Evolutionary conservation across 2,329 filamentous ascomycete genomes (phyloP).

Genomic region (Aspergillus uvarum): DNA sequence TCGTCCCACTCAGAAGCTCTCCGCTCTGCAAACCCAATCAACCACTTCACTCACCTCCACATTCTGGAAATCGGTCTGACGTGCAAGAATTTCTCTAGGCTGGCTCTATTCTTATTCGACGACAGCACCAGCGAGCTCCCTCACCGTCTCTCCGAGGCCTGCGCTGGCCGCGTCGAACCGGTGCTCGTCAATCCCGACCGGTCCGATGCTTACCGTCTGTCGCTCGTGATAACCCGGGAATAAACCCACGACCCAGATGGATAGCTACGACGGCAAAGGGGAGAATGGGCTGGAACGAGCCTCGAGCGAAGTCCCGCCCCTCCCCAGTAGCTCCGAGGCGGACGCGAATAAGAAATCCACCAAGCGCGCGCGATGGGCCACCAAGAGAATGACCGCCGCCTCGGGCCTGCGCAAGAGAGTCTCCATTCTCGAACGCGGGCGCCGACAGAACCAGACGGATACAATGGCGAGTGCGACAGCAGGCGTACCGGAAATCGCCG

Average conservation of each 20-base stretch:
- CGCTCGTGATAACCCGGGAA: background rate
- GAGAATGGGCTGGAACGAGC: constrained; percentile 2
- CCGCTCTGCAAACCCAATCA: background rate
- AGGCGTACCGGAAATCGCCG: background rate
- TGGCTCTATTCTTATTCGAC: background rate
- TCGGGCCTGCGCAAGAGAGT: constrained; percentile 4
- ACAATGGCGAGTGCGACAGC: background rate
- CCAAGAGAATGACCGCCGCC: constrained; percentile 2
- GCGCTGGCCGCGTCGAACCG: constrained; percentile 3
- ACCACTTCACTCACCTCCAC: background rate
- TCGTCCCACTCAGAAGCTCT: background rate
- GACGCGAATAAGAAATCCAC: background rate
- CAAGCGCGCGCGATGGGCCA: constrained; percentile 8
- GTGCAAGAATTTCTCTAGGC: background rate
- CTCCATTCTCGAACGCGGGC: constrained; percentile 2
- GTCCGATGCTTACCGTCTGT: background rate
- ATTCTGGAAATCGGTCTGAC: background rate
- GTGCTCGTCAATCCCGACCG: background rate
- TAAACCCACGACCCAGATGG: background rate
- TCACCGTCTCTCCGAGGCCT: background rate
- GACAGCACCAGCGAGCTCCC: background rate
- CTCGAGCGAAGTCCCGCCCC: constrained; percentile 1
- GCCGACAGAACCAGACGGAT: background rate
- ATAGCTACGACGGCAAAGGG: constrained; percentile 1
- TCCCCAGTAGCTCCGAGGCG: background rate